Percentiles rank a stretch among this genome's conserved stretches.
Evolutionary conservation across 257 asterid species (phyloP).

Genomic region (Solanum bukasovii): DNA sequence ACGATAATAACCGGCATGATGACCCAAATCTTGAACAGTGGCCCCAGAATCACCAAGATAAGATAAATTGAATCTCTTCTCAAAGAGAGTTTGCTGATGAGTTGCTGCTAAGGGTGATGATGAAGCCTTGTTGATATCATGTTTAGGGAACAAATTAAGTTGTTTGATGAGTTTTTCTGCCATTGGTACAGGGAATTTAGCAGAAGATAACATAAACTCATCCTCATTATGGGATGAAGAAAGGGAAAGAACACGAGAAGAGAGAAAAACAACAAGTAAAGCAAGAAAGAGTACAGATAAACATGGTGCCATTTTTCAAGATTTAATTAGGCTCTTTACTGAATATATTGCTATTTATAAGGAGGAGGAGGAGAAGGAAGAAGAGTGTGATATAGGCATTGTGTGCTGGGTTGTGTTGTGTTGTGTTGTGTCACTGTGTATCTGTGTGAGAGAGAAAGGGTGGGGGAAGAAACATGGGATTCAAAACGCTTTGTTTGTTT

Average conservation of each 20-base stretch:
- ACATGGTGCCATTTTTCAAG: conserved; percentile 5
- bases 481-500: neutral
- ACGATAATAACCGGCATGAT: conserved; percentile 60
- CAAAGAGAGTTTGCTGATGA: conserved; percentile 29
- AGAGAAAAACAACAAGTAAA: neutral
- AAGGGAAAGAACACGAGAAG: neutral
- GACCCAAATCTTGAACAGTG: conserved; percentile 38
- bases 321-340: neutral
- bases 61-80: conserved; percentile 41
- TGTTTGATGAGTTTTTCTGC: conserved; percentile 40
- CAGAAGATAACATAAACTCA: neutral
- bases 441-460: neutral
- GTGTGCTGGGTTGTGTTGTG: neutral
- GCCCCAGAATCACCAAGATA: conserved; percentile 15
- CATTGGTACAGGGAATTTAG: conserved; percentile 3
- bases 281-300: neutral
- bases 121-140: conserved; percentile 15
- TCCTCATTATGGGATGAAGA: neutral
- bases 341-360: neutral
- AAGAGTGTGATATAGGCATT: neutral
- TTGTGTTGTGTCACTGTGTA: neutral
- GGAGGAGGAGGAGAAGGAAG: neutral
- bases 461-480: conserved; percentile 1
- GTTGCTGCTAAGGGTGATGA: neutral
- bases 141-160: conserved; percentile 53